These are phyloP conservation scores for Pichia cabralensis DNA, from an alignment of 805 yeast species.

Conservation along the genomic window DNA sequence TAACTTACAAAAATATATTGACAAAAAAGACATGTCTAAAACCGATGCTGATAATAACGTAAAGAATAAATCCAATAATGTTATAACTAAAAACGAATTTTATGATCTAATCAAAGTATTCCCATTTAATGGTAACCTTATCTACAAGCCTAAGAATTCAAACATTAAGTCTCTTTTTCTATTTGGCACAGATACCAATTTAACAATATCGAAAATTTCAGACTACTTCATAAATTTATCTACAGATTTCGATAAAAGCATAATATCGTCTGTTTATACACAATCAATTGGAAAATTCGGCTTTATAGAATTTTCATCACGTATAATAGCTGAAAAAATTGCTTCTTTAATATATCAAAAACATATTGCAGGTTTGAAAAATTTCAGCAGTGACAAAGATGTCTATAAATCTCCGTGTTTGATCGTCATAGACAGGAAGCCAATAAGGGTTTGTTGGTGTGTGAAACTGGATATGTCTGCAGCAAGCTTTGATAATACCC, in stretches of 20 bases:
- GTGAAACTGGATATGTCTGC: slow-evolving; percentile 25
- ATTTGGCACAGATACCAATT: slow-evolving; percentile 59
- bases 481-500: slow-evolving; percentile 31
- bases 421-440: slow-evolving; percentile 29
- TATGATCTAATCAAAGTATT: slow-evolving; percentile 44
- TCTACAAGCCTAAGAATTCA: slow-evolving; percentile 29
- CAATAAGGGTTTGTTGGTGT: slow-evolving; percentile 50
- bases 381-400: too few species aligned
- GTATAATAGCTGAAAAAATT: slow-evolving; percentile 42
- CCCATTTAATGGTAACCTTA: slow-evolving; percentile 59
- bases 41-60: slow-evolving; percentile 12
- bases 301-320: slow-evolving; percentile 41
- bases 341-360: slow-evolving; percentile 19
- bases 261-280: slow-evolving; percentile 36
- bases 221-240: slow-evolving; percentile 34
- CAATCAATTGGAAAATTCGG: slow-evolving; percentile 57
- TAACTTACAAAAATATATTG: slow-evolving; percentile 8
- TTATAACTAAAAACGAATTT: slow-evolving; percentile 32
- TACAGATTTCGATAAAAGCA: slow-evolving; percentile 7
- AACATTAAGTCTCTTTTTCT: slow-evolving; percentile 53
- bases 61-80: slow-evolving; percentile 8
- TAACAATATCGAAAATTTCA: slow-evolving; percentile 54
- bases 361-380: not conserved
- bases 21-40: too few species aligned
- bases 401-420: slow-evolving; percentile 24